Conservation (phyloP, 768 basidiomycete species). For the Strobilomyces confusus region DNA sequence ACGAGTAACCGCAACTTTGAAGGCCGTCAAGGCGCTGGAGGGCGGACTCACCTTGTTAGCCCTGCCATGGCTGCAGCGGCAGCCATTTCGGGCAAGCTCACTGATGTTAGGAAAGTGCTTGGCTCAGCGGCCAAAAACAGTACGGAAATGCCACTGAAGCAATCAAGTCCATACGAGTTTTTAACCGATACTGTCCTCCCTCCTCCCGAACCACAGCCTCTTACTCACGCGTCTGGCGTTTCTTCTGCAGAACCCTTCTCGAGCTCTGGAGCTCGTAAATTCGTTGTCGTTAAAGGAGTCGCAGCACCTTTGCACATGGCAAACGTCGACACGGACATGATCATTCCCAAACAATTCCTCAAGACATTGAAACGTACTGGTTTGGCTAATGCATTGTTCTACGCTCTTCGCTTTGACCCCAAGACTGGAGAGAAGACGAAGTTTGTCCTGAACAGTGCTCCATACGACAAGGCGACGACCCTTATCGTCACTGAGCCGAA, state of each 20-base stretch:
- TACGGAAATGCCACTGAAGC: conserved; percentile 56
- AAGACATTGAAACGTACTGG: conserved; percentile 91
- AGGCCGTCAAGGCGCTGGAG: conserved; percentile 83
- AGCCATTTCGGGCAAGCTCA: conserved; percentile 79
- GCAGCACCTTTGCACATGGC: conserved; percentile 77
- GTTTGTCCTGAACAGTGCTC: conserved; percentile 79
- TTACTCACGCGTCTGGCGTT: conserved; percentile 31
- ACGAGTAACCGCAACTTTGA: conserved; percentile 95
- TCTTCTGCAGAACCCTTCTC: conserved; percentile 35
- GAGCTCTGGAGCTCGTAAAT: conserved; percentile 53
- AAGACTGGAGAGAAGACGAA: conserved; percentile 77
- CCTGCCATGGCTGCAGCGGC: conserved; percentile 94
- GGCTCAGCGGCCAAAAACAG: conserved; percentile 42
- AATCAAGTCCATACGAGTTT: conserved; percentile 69
- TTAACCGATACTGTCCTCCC: conserved; percentile 64
- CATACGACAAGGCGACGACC: conserved; percentile 72
- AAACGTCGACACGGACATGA: conserved; percentile 91
- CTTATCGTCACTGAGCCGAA: conserved; percentile 83
- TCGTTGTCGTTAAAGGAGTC: conserved; percentile 67
- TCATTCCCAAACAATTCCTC: conserved; percentile 92
- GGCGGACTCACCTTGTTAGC: conserved; percentile 83
- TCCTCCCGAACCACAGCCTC: conserved; percentile 45
- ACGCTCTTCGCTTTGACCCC: conserved; percentile 71
- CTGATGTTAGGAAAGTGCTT: conserved; percentile 78
- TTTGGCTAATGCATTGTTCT: conserved; percentile 79